Base-by-base conservation (phyloP, 768 basidiomycete species). In the Trametes cinnabarina region DNA sequence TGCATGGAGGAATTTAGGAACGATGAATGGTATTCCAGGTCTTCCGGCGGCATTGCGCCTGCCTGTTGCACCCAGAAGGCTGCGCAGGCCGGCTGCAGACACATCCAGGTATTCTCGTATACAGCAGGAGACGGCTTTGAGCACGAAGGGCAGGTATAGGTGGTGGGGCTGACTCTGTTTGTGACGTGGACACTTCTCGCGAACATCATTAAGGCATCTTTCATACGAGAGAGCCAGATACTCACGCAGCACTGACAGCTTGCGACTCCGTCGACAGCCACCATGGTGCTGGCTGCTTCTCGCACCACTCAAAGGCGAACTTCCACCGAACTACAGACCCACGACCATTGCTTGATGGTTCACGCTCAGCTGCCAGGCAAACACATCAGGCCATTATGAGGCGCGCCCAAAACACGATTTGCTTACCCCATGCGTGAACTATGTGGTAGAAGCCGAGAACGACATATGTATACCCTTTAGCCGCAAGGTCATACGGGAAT, bases 261-360 rank as follows among this genome's bases (percentile, higher is more conserved):
- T 32, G 30, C 30, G 30, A 10, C 17, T 22, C 4, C 19, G 44
- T 23, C 8, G 15, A 30, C 22, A 64, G 35, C 81, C 82, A 83
- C 82, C 82, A 82, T 1, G 81, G 81, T 37, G 69, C 64, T 5
- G 72, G 88, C 74, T 92, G 91, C 41, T 77, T 80, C 58, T 85
- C 81, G 61, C 88, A 90, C 90, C 90, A 93, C 63, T 87, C 86
- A 62, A 93, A 93, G 4, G 86, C 85, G 64, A 93, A 92, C 68
- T 92, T 93, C 68, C 83, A 90, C 7, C 90, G 77, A 12, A 90
- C 78, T n/a, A 89, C 82, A n/a, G 71, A 73, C 11, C 81, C 80
- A 30, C 64, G 69, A 17, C 73, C 71, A 57, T 81, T 83, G 10
- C 61, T 52, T 6, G 81, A 73, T 1, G 76, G 65, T 64, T 90